A percentile compares a stretch with the other conserved stretches of the same genome.
phyloP scores from a whole-genome alignment of 352 stramenopile genomes.

The Pythium guiyangense region DNA sequence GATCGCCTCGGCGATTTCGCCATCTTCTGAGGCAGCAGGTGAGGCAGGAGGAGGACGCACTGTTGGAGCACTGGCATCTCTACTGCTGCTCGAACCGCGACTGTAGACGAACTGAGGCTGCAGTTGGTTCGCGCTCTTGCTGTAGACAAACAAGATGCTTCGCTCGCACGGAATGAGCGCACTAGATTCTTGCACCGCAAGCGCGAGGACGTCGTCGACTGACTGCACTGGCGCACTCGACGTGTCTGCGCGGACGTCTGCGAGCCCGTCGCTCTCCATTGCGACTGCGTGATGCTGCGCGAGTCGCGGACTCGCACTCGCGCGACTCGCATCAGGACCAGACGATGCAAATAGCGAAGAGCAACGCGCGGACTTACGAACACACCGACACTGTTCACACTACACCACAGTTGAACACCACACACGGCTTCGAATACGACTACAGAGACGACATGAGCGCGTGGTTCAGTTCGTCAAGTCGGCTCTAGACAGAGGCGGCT shows the following conservation, averaged over 20 bases:
- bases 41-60: not conserved
- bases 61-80: not conserved
- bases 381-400: no score
- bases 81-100: constrained; percentile 3
- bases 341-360: no score
- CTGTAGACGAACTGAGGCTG: constrained; percentile 27
- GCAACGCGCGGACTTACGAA: no score
- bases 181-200: constrained; percentile 31
- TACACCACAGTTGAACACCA: no score
- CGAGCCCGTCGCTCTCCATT: no score
- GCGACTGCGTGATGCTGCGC: no score
- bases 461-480: no score
- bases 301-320: no score
- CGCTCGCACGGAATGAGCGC: constrained; percentile 37
- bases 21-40: not conserved
- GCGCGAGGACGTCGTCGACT: constrained; percentile 21
- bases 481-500: no score
- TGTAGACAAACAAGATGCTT: constrained; percentile 50
- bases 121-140: constrained; percentile 43
- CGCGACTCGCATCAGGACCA: no score
- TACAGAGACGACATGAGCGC: no score
- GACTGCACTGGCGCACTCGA: not conserved
- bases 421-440: no score
- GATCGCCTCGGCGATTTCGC: not conserved
- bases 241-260: not conserved